Percentiles rank a stretch among this genome's conserved stretches.
Conservation (phyloP, 148 eudicot genomes). For the Cornus suecica region DNA sequence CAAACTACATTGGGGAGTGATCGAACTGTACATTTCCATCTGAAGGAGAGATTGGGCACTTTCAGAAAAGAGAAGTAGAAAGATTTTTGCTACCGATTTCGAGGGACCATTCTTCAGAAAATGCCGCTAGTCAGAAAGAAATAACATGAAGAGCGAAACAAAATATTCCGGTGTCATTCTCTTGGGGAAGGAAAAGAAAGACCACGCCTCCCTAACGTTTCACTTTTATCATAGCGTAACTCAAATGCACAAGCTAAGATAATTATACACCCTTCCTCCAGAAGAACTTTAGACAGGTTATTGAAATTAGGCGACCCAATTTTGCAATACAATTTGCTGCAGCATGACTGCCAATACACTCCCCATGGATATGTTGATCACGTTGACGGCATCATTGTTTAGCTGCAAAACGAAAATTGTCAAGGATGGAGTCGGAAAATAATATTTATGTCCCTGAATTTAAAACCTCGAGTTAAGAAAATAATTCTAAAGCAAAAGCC, state of each 20-base stretch:
- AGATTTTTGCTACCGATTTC: not conserved
- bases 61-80: not conserved
- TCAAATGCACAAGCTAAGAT: not conserved
- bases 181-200: not conserved
- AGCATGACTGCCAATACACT: slow-evolving; percentile 66
- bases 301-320: slow-evolving; percentile 24
- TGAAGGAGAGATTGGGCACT: not conserved
- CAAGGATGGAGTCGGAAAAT: not conserved
- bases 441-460: not conserved
- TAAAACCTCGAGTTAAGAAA: not conserved
- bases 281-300: not conserved
- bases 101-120: not conserved
- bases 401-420: slow-evolving; percentile 46
- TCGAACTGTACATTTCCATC: too few species aligned
- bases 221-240: not conserved
- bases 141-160: not conserved
- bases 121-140: not conserved
- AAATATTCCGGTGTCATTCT: not conserved
- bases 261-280: not conserved
- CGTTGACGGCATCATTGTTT: slow-evolving; percentile 80
- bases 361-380: slow-evolving; percentile 87
- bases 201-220: not conserved
- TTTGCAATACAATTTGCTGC: slow-evolving; percentile 53
- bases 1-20: too few species aligned
- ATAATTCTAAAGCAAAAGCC: not conserved